Percentiles rank a stretch among this genome's conserved stretches.
Conservation (phyloP, 495 filamentous ascomycete species). For the Penicillium canescens region DNA sequence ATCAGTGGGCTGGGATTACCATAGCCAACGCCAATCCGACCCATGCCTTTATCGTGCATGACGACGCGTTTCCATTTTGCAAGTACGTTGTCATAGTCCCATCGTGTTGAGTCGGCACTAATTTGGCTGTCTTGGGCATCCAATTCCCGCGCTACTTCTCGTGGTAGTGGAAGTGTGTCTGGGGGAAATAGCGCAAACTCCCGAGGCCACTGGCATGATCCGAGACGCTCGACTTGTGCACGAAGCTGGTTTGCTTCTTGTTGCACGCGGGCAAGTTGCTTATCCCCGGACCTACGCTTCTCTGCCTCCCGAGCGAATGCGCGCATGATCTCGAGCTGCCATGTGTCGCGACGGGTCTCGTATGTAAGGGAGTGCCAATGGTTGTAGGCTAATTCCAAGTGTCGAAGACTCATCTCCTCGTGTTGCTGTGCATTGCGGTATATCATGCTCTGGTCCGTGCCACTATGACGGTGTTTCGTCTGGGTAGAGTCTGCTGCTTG, state of each 20-base stretch:
- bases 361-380: slow-evolving; percentile 65
- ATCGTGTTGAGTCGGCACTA: slow-evolving; percentile 39
- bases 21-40: slow-evolving; percentile 38
- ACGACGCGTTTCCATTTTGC: slow-evolving; percentile 59
- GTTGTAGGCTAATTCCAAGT: slow-evolving; percentile 67
- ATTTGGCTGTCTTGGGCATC: slow-evolving; percentile 38
- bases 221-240: slow-evolving; percentile 66
- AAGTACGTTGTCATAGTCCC: slow-evolving; percentile 58
- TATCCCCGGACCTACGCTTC: slow-evolving; percentile 60
- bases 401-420: slow-evolving; percentile 59
- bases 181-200: slow-evolving; percentile 70
- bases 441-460: slow-evolving; percentile 41
- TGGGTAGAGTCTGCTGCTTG: slow-evolving; percentile 26
- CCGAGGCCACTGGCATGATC: slow-evolving; percentile 65
- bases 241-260: slow-evolving; percentile 75
- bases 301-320: slow-evolving; percentile 68
- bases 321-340: slow-evolving; percentile 77
- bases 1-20: slow-evolving; percentile 11
- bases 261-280: slow-evolving; percentile 59
- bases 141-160: slow-evolving; percentile 44
- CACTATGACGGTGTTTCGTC: slow-evolving; percentile 24
- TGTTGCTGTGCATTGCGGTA: slow-evolving; percentile 53
- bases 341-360: slow-evolving; percentile 60
- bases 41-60: slow-evolving; percentile 50
- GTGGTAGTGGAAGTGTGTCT: slow-evolving; percentile 58